These are phyloP conservation scores for Xylariaceae sp. DNA, from an alignment of 2,329 filamentous ascomycete species.

Conservation along the genomic window DNA sequence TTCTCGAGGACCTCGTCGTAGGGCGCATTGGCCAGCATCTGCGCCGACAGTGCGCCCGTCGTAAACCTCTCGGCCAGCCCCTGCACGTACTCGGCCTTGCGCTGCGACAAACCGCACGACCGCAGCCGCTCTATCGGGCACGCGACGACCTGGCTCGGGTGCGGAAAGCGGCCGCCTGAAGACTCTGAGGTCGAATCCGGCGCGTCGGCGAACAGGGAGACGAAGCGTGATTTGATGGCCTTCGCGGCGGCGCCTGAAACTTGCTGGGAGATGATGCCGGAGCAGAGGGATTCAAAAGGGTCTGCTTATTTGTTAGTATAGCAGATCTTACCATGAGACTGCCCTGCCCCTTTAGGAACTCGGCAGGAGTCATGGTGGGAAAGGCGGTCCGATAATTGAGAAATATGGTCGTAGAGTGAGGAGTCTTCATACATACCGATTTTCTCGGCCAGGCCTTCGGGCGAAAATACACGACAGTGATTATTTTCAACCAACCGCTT, in stretches of 20 bases:
- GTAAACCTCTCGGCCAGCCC: slow-evolving; percentile 81
- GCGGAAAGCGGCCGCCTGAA: slow-evolving; percentile 57
- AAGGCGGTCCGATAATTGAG: too few relatives aligned
- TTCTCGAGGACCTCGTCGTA: slow-evolving; percentile 84
- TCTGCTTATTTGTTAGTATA: slow-evolving; percentile 33
- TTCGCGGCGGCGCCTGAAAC: slow-evolving; percentile 89
- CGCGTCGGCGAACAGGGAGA: slow-evolving; percentile 59
- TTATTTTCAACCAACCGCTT: slow-evolving; percentile 68
- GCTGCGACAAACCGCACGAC: slow-evolving; percentile 82
- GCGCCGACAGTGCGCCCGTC: slow-evolving; percentile 67
- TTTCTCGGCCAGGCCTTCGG: slow-evolving; percentile 75
- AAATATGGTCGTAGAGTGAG: too few relatives aligned
- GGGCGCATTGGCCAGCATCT: slow-evolving; percentile 70
- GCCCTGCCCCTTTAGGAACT: too few relatives aligned
- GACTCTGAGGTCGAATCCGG: slow-evolving; percentile 7
- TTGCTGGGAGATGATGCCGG: slow-evolving; percentile 95
- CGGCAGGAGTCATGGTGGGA: too few relatives aligned
- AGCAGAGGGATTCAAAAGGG: slow-evolving; percentile 78
- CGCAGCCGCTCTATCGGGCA: slow-evolving; percentile 65
- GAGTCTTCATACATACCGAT: slow-evolving; percentile 41
- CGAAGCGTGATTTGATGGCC: slow-evolving; percentile 82
- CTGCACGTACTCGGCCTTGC: slow-evolving; percentile 92
- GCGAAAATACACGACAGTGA: slow-evolving; percentile 73
- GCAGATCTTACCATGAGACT: too few relatives aligned
- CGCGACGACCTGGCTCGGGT: slow-evolving; percentile 66